Evolutionary conservation across 2,329 filamentous ascomycete genomes (phyloP), one percentile per base, ranked within the genome.

Genomic region (Rhytidhysteron rufulum): DNA sequence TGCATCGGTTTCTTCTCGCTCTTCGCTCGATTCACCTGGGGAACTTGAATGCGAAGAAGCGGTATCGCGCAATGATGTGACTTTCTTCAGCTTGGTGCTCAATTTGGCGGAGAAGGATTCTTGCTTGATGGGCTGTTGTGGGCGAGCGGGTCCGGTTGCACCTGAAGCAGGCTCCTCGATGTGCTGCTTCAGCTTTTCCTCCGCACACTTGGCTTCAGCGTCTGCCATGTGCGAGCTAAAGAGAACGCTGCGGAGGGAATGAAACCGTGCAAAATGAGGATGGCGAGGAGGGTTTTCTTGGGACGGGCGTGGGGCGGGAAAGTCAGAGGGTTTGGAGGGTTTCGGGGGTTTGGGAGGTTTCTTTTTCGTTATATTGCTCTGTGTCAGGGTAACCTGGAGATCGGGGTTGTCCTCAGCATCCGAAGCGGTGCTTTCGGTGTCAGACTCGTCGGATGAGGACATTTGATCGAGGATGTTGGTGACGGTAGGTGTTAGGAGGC

Each of bases 211-310:
- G 22, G 51, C 43, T 32, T 60, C 53, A n/a, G 50, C 53, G 29
- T 54, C 48, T 34, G 62, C 54, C 17, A 65, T 57, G n/a, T 51
- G 49, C 7, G 51, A 50, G 4, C 51, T 50, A 34, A 65, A 65
- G 16, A 65, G 37, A 34, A 60, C 58, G 22, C 57, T 61, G 16
- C 61, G 49, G 29, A 65, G 47, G 4, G 59, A 63, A 34, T 62
- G 58, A 34, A 65, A 63, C 6, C 61, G 54, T 16, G 53, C 44
- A 42, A 64, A 53, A 31, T 57, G 57, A 22, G 58, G 53, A 25
- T 51, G 7, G 8, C 8, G 24, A 7, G 24, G 24, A 8, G 7
- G 24, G 13, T 7, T 13, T 13, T 7, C 8, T 27, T 27, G 24
- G 7, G 24, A 7, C 24, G 24, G 24, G 7, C 8, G 24, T 27